phyloP scores from a whole-genome alignment of 2,329 filamentous ascomycete genomes.

The Emergomyces pasteurianus region DNA sequence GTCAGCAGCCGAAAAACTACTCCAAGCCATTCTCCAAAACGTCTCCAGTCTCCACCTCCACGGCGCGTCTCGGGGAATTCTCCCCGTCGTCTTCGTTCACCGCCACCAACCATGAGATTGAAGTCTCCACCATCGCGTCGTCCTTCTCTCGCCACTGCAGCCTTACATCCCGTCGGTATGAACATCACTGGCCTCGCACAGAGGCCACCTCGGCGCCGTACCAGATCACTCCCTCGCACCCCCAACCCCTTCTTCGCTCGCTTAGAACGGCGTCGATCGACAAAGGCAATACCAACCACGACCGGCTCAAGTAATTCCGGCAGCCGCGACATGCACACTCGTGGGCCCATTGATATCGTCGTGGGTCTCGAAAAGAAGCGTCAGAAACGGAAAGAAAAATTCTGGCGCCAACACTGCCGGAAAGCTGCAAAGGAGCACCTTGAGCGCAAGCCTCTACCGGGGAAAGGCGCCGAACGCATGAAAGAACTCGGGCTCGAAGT shows the following conservation, averaged over 20 bases:
- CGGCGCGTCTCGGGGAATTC: conserved; percentile 56
- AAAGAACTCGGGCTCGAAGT: conserved; percentile 78
- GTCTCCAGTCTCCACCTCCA: conserved; percentile 42
- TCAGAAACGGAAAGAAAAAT: conserved; percentile 84
- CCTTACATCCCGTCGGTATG: conserved; percentile 37
- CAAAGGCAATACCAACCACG: conserved; percentile 24
- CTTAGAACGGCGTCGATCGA: conserved; percentile 21
- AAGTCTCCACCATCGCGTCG: conserved; percentile 40
- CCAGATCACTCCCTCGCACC: conserved; percentile 76
- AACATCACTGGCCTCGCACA: conserved; percentile 44
- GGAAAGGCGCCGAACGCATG: conserved; percentile 89
- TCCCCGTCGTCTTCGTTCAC: conserved; percentile 58
- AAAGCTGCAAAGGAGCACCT: conserved; percentile 58
- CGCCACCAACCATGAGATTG: conserved; percentile 47
- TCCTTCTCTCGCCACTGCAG: conserved; percentile 27
- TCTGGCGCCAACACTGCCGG: conserved; percentile 78
- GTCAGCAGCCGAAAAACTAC: conserved; percentile 41
- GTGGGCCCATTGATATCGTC: conserved; percentile 94
- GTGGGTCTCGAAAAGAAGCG: conserved; percentile 92
- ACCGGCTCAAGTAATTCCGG: conserved; percentile 12
- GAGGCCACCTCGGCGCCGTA: conserved; percentile 58
- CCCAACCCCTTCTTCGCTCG: conserved; percentile 54
- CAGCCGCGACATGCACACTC: conserved; percentile 51
- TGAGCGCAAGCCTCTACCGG: conserved; percentile 60
- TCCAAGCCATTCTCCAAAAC: conserved; percentile 48